Evolutionary conservation across 2,329 filamentous ascomycete species (phyloP).

Genomic region (Zymoseptoria tritici): DNA sequence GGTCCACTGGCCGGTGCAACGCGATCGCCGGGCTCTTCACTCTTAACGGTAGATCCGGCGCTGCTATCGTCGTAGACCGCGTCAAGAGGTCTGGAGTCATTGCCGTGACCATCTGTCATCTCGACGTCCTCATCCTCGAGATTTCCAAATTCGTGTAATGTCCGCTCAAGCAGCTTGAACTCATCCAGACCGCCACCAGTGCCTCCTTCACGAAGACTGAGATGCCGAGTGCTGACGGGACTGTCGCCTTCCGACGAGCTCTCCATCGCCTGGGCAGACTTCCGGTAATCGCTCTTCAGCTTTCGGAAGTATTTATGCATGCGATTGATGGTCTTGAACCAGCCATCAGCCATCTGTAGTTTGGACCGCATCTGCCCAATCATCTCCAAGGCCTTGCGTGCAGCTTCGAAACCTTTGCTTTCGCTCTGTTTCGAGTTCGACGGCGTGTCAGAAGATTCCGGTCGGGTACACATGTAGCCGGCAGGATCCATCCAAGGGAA

Average conservation of each 20-base stretch:
- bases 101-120: conserved; percentile 27
- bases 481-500: conserved; percentile 62
- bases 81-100: conserved; percentile 17
- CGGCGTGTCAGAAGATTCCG: conserved; percentile 6
- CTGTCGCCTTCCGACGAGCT: conserved; percentile 26
- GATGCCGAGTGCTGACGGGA: conserved; percentile 21
- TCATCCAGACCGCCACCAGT: conserved; percentile 49
- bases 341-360: conserved; percentile 52
- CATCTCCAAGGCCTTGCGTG: conserved; percentile 44
- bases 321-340: conserved; percentile 46
- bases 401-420: conserved; percentile 35
- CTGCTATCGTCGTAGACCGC: conserved; percentile 25
- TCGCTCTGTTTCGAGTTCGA: conserved; percentile 11
- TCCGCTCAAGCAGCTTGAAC: conserved; percentile 40
- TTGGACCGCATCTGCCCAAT: conserved; percentile 46
- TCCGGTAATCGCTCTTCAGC: conserved; percentile 45
- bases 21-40: conserved; percentile 23
- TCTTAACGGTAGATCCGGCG: conserved; percentile 26
- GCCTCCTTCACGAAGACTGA: conserved; percentile 28
- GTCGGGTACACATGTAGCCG: conserved; percentile 41
- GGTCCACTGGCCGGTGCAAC: conserved; percentile 9
- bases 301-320: conserved; percentile 48
- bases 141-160: conserved; percentile 30
- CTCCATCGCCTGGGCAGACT: conserved; percentile 26
- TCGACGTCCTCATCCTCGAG: conserved; percentile 32